Conservation (phyloP, 2,329 filamentous ascomycete species). For the Tolypocladium ophioglossoides region DNA sequence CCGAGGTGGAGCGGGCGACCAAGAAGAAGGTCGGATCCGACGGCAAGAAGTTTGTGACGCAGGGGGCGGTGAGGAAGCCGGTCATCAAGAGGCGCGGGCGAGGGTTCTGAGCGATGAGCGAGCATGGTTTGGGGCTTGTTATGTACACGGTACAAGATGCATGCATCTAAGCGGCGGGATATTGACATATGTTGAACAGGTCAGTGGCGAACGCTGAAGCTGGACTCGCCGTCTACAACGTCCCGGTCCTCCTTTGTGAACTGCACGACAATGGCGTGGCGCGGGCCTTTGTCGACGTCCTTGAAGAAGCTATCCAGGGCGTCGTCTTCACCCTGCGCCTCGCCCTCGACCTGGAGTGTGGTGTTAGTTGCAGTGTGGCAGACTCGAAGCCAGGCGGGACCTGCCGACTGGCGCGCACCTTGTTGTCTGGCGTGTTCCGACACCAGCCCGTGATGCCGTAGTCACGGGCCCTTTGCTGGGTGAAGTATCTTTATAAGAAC, state of each 20-base stretch:
- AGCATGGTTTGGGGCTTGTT: not conserved
- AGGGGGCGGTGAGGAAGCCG: constrained; percentile 52
- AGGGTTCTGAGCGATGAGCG: constrained; percentile 37
- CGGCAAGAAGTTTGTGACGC: constrained; percentile 48
- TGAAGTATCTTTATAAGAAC: constrained; percentile 35
- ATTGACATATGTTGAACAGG: not conserved
- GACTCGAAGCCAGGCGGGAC: no score
- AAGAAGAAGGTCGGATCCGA: constrained; percentile 25
- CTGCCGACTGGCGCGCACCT: constrained; percentile 23
- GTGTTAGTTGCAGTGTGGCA: not conserved
- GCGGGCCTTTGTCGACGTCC: constrained; percentile 65
- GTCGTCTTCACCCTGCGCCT: constrained; percentile 67
- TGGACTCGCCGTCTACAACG: constrained; percentile 53
- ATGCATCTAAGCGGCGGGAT: not conserved
- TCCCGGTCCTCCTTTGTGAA: constrained; percentile 61
- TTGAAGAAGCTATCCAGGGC: constrained; percentile 60
- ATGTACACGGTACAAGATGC: not conserved
- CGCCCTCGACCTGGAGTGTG: constrained; percentile 66
- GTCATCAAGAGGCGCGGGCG: constrained; percentile 45
- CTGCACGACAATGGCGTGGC: constrained; percentile 60
- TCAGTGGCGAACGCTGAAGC: constrained; percentile 47
- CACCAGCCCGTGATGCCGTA: constrained; percentile 51
- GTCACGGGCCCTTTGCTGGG: constrained; percentile 38
- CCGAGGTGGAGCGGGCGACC: constrained; percentile 34
- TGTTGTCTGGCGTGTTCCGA: constrained; percentile 44